phyloP scores from a whole-genome alignment of 345 rosid species.

The Brassica carinata region DNA sequence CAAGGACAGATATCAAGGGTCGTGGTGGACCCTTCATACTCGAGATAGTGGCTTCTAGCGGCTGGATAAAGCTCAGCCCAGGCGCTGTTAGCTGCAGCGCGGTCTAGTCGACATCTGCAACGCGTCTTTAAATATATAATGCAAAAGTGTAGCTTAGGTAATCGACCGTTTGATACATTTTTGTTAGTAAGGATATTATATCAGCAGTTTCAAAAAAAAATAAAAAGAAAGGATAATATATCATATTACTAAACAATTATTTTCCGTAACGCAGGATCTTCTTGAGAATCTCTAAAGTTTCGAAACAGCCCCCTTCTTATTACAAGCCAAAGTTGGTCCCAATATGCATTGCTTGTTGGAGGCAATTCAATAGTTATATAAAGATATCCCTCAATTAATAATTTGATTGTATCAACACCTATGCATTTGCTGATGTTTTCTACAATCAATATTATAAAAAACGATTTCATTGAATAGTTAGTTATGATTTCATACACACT shows the following conservation, averaged over 20 bases:
- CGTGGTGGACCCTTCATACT: too few relatives aligned
- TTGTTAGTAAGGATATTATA: too few relatives aligned
- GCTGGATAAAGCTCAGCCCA: too few relatives aligned
- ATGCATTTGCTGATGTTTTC: too few relatives aligned
- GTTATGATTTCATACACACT: too few relatives aligned
- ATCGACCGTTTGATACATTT: conserved; percentile 24
- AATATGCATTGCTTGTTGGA: neutral
- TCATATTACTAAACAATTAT: neutral
- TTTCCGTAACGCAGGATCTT: neutral
- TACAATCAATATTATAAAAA: too few relatives aligned
- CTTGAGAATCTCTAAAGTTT: neutral
- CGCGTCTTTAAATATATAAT: conserved; percentile 32
- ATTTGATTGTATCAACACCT: neutral
- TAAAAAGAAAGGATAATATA: too few relatives aligned
- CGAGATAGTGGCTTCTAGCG: too few relatives aligned
- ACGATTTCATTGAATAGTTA: too few relatives aligned
- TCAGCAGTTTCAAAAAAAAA: too few relatives aligned
- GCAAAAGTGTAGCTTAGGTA: conserved; percentile 27
- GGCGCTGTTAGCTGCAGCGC: too few relatives aligned
- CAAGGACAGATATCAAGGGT: too few relatives aligned
- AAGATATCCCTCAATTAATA: neutral
- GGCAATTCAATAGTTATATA: neutral
- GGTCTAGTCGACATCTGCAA: conserved; percentile 40
- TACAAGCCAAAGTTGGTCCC: neutral
- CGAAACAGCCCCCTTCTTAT: neutral